phyloP scores from a whole-genome alignment of 2,329 filamentous ascomycete species.

The Colletotrichum aenigma region DNA sequence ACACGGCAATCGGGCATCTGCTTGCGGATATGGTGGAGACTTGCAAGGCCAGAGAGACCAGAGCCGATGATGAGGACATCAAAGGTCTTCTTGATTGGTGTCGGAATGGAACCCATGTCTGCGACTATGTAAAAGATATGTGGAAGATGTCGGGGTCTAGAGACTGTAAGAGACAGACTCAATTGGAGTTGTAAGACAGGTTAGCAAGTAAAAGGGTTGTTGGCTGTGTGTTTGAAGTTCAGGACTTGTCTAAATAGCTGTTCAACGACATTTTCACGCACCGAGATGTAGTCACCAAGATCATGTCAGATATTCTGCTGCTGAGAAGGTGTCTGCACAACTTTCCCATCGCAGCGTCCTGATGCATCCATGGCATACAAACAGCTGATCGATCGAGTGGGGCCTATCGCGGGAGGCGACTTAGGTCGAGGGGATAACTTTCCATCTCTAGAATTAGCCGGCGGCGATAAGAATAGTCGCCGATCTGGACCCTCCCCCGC shows the following conservation, averaged over 20 bases:
- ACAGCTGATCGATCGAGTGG: not conserved
- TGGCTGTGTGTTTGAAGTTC: not conserved
- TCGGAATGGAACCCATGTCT: constrained; percentile 2
- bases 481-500: not conserved
- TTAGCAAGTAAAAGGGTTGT: not conserved
- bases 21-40: constrained; percentile 7
- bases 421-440: not conserved
- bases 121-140: not conserved
- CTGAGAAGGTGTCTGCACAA: not conserved
- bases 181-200: not conserved
- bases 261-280: not conserved
- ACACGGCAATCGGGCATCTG: not conserved
- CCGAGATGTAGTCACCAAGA: not conserved
- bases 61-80: constrained; percentile 7
- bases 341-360: not conserved
- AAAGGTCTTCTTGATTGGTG: not conserved
- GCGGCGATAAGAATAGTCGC: not conserved
- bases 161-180: not conserved
- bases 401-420: not conserved
- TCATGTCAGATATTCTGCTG: not conserved
- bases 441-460: not conserved
- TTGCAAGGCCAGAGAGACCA: constrained; percentile 6
- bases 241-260: not conserved
- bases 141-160: not conserved
- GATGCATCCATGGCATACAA: not conserved